Evolutionary conservation across 2,329 filamentous ascomycete species (phyloP).

Genomic region (Coniochaeta prunicola): DNA sequence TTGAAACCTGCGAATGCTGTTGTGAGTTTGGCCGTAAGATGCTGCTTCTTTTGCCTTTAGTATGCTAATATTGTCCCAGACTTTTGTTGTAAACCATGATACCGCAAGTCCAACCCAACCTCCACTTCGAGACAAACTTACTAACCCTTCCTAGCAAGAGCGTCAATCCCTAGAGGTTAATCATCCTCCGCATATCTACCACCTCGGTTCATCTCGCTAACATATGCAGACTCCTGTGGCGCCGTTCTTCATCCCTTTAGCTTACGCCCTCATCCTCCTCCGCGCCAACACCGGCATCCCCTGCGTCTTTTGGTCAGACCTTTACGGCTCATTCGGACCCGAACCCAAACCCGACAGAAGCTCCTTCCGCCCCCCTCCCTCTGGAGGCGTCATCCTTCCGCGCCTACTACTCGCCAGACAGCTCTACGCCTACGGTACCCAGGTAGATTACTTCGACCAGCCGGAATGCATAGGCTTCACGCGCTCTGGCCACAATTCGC

Average conservation of each 20-base stretch:
- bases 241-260: constrained; percentile 57
- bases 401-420: constrained; percentile 55
- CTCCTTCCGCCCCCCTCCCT: constrained; percentile 32
- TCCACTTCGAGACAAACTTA: background rate
- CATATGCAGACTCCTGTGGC: constrained; percentile 42
- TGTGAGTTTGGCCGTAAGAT: constrained; percentile 25
- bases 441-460: constrained; percentile 55
- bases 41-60: background rate
- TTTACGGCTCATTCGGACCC: constrained; percentile 53
- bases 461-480: constrained; percentile 54
- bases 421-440: constrained; percentile 59
- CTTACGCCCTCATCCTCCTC: constrained; percentile 62
- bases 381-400: constrained; percentile 43
- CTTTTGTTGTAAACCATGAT: constrained; percentile 62
- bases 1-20: constrained; percentile 48
- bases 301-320: constrained; percentile 64
- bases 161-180: constrained; percentile 52
- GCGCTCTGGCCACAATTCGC: constrained; percentile 39
- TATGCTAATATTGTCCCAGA: constrained; percentile 24
- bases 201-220: background rate
- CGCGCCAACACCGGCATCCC: constrained; percentile 51
- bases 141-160: constrained; percentile 35
- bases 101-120: constrained; percentile 30
- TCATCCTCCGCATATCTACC: background rate
- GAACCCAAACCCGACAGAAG: constrained; percentile 34